phyloP scores from a whole-genome alignment of 1,284 basidiomycete species.

The Phlebopus sp. region DNA sequence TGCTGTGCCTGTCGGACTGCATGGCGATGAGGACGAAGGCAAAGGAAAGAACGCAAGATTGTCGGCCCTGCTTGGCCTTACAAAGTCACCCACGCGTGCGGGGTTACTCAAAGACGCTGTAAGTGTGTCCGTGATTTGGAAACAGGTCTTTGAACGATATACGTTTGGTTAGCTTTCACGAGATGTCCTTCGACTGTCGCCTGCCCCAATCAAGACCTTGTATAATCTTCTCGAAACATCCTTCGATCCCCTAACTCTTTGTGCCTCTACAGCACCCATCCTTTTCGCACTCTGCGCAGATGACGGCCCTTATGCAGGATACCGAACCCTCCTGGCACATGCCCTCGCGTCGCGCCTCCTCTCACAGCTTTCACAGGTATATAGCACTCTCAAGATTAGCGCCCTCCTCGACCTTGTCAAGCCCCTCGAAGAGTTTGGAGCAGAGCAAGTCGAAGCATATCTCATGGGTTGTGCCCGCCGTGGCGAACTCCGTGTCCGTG shows the following conservation, averaged over 20 bases:
- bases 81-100: conserved; percentile 83
- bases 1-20: conserved; percentile 86
- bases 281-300: conserved; percentile 56
- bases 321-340: conserved; percentile 88
- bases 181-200: conserved; percentile 84
- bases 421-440: conserved; percentile 71
- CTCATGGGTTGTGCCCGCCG: conserved; percentile 89
- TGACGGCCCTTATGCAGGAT: conserved; percentile 62
- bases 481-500: conserved; percentile 84
- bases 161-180: conserved; percentile 60
- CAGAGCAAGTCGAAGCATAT: conserved; percentile 85
- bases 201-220: conserved; percentile 72
- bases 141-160: neutral
- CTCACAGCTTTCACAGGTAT: conserved; percentile 91
- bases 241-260: conserved; percentile 93
- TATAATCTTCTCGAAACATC: conserved; percentile 93
- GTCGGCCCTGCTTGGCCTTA: conserved; percentile 84
- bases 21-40: conserved; percentile 68
- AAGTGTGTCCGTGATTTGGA: conserved; percentile 30
- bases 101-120: conserved; percentile 86
- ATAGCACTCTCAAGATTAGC: conserved; percentile 83
- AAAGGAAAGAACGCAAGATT: conserved; percentile 78
- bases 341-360: conserved; percentile 94
- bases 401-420: conserved; percentile 76
- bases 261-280: conserved; percentile 80